Evolutionary conservation across 1,284 basidiomycete genomes (phyloP), one percentile per base, ranked within the genome.

Genomic region (Earliella scabrosa): DNA sequence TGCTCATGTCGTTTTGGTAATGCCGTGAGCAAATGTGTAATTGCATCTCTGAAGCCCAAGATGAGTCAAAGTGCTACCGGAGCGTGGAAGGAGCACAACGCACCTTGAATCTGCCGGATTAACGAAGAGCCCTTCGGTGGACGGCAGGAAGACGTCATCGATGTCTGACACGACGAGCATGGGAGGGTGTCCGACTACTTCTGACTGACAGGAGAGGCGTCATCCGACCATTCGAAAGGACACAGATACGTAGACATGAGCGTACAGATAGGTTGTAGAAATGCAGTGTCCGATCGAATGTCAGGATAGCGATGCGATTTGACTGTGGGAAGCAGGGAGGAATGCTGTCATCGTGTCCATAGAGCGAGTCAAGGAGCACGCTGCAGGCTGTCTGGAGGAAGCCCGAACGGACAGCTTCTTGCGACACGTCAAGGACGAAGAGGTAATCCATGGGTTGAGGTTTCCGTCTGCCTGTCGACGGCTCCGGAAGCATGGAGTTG

Each of bases 181-280:
- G 49, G 86, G 82, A 1, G 88, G 83, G 59, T 80, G 75, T 57
- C 86, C 58, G 5, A 54, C 81, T 32, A 78, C 71, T 53, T 71
- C 72, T 68, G 86, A 78, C 91, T 87, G 55, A 45, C 45, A 23
- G 11, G 43, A 31, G 21, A 3, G 11, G 18, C 44, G 52, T 61
- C 23, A 58, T 47, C 41, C 26, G 13, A 7, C 18, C 14, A 10
- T 24, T 21, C 7, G 23, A 29, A n/a, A 34, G n/a, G 14, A 38
- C 26, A 40, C 26, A 49, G 39, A 46, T 31, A 50, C 43, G 71
- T n/a, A n/a, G n/a, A n/a, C n/a, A n/a, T n/a, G n/a, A n/a, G 26
- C 90, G 79, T 75, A 96, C 92, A 68, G 89, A 86, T 56, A 99
- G 77, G 69, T 97, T 89, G 74, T 95, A 95, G 71, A 98, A 97